Percentiles rank a stretch among this genome's conserved stretches.
These are phyloP conservation scores for Litsea cubeba DNA, from an alignment of 164 flowering plant species.

Conservation along the genomic window DNA sequence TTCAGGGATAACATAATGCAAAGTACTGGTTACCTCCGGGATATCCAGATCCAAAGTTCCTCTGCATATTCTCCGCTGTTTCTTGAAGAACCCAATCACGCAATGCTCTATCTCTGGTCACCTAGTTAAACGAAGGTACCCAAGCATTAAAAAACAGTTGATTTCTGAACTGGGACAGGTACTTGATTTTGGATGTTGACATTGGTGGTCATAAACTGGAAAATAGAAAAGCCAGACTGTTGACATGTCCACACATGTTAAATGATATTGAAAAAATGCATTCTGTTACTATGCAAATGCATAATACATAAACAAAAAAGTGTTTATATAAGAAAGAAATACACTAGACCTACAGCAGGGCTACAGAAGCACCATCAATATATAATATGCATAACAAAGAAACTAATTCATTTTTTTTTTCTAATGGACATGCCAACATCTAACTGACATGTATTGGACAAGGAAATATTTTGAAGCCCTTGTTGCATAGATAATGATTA, in stretches of 20 bases:
- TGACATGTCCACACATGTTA: neutral
- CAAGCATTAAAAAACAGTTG: neutral
- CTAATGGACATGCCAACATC: no score
- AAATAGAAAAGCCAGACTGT: neutral
- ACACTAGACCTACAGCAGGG: no score
- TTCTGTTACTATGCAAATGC: no score
- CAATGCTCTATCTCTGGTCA: slow-evolving; percentile 84
- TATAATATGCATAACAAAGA: no score
- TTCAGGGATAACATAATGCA: neutral
- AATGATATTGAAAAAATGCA: no score
- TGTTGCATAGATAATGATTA: neutral
- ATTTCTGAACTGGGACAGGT: neutral
- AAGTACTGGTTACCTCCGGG: slow-evolving; percentile 64
- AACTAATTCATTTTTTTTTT: no score
- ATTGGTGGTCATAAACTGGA: neutral
- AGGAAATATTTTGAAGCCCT: neutral
- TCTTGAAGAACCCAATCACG: slow-evolving; percentile 75
- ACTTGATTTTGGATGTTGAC: neutral
- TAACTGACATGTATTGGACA: neutral
- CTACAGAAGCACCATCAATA: no score
- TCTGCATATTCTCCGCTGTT: slow-evolving; percentile 66
- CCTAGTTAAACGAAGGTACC: slow-evolving; percentile 36
- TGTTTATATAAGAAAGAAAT: no score
- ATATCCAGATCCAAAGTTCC: slow-evolving; percentile 91
- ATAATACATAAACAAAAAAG: no score